Evolutionary conservation across 768 basidiomycete species (phyloP).

Genomic region (Asterophora parasitica): DNA sequence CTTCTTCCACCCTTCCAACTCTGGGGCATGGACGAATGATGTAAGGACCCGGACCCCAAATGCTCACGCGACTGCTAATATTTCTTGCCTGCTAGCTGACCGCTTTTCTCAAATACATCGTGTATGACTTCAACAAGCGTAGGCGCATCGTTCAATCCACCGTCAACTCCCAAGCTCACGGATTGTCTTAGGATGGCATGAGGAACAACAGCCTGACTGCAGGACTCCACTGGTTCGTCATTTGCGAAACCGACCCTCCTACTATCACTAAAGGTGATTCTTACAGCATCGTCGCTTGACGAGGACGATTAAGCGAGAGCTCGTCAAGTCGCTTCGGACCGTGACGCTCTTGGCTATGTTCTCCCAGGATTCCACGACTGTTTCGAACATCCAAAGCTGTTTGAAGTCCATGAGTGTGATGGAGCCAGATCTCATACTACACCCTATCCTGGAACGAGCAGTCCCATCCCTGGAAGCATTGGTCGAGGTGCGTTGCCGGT

Average conservation of each 20-base stretch:
- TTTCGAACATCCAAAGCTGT: conserved; percentile 71
- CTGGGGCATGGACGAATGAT: conserved; percentile 77
- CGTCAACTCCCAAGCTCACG: conserved; percentile 2
- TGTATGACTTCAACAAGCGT: conserved; percentile 84
- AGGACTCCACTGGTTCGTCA: conserved; percentile 63
- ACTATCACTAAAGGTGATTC: conserved; percentile 1
- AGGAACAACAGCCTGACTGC: conserved; percentile 73
- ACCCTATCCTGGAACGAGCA: conserved; percentile 77
- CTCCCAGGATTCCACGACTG: conserved; percentile 72
- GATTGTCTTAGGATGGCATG: conserved; percentile 58
- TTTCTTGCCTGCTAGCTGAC: conserved; percentile 43
- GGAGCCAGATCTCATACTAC: conserved; percentile 83
- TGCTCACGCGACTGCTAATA: not conserved
- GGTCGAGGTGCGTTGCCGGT: conserved; percentile 55
- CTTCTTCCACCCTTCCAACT: conserved; percentile 89
- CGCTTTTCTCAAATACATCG: conserved; percentile 81
- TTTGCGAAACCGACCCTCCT: not conserved
- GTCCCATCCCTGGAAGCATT: conserved; percentile 84
- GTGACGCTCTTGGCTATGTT: conserved; percentile 88
- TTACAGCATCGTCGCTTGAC: conserved; percentile 71
- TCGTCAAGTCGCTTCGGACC: conserved; percentile 78
- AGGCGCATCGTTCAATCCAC: conserved; percentile 13
- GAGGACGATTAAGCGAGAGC: conserved; percentile 71
- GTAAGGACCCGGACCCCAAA: conserved; percentile 30
- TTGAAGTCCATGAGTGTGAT: conserved; percentile 79